Evolutionary conservation across 2,329 filamentous ascomycete genomes (phyloP).

Genomic region (Curvularia spicifera): DNA sequence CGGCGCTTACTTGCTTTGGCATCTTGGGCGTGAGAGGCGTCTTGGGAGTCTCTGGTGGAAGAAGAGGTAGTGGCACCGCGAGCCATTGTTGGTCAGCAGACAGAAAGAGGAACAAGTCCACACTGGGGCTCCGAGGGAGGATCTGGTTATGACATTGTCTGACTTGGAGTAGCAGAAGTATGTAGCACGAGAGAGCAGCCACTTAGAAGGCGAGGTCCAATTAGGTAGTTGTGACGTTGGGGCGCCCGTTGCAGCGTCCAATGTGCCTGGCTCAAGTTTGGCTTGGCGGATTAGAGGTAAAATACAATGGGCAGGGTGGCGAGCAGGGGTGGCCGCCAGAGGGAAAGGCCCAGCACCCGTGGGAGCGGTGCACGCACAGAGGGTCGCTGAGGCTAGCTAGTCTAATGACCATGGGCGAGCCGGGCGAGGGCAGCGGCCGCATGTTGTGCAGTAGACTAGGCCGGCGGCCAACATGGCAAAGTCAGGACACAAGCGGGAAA

Average conservation of each 20-base stretch:
- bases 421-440: neutral
- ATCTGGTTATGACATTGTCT: slow-evolving; percentile 27
- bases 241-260: slow-evolving; percentile 16
- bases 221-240: slow-evolving; percentile 21
- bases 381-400: slow-evolving; percentile 9
- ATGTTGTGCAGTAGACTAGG: slow-evolving; percentile 4
- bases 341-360: neutral
- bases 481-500: slow-evolving; percentile 6
- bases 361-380: neutral
- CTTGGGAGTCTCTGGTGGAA: slow-evolving; percentile 30
- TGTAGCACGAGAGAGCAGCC: slow-evolving; percentile 16
- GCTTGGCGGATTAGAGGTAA: slow-evolving; percentile 7
- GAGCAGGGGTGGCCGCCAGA: slow-evolving; percentile 3
- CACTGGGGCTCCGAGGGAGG: slow-evolving; percentile 28
- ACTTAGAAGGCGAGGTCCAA: slow-evolving; percentile 9
- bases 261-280: slow-evolving; percentile 9
- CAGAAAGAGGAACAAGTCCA: slow-evolving; percentile 14
- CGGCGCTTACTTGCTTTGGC: slow-evolving; percentile 43
- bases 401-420: neutral
- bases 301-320: slow-evolving; percentile 9
- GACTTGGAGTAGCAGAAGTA: slow-evolving; percentile 5
- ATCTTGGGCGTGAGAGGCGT: slow-evolving; percentile 23
- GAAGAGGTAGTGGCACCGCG: slow-evolving; percentile 33
- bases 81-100: slow-evolving; percentile 33
- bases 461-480: slow-evolving; percentile 6